Evolutionary conservation across 2,329 filamentous ascomycete species (phyloP).

Genomic region (Trichoderma sp.): DNA sequence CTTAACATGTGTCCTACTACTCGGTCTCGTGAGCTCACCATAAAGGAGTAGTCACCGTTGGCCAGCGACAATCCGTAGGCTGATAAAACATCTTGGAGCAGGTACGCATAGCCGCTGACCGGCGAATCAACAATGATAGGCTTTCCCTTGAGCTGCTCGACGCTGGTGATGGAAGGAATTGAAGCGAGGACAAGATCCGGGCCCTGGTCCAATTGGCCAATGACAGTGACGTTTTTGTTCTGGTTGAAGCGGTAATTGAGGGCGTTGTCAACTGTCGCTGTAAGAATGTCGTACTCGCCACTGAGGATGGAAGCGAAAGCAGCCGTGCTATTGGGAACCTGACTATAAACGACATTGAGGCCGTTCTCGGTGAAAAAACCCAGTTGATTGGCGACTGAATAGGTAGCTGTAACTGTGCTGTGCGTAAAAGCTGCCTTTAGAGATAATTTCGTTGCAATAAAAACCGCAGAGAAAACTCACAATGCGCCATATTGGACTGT

Average conservation of each 20-base stretch:
- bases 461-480: background rate
- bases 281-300: constrained; percentile 17
- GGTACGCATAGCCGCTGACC: constrained; percentile 15
- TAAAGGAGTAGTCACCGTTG: constrained; percentile 11
- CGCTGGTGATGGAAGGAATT: constrained; percentile 20
- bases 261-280: constrained; percentile 18
- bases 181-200: constrained; percentile 14
- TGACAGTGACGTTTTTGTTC: constrained; percentile 12
- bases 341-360: constrained; percentile 13
- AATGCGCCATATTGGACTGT: constrained; percentile 21
- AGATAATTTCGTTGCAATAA: too few relatives aligned
- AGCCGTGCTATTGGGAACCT: constrained; percentile 7
- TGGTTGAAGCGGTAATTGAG: constrained; percentile 24
- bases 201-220: constrained; percentile 16
- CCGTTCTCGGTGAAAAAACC: constrained; percentile 14
- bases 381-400: constrained; percentile 16
- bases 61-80: background rate
- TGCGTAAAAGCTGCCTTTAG: background rate
- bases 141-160: constrained; percentile 19
- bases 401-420: constrained; percentile 8
- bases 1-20: background rate
- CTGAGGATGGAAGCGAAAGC: constrained; percentile 18
- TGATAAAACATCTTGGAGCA: constrained; percentile 11
- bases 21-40: background rate
- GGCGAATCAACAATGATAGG: constrained; percentile 17